phyloP scores from a whole-genome alignment of 768 basidiomycete species.

The Boletus huronensis region DNA sequence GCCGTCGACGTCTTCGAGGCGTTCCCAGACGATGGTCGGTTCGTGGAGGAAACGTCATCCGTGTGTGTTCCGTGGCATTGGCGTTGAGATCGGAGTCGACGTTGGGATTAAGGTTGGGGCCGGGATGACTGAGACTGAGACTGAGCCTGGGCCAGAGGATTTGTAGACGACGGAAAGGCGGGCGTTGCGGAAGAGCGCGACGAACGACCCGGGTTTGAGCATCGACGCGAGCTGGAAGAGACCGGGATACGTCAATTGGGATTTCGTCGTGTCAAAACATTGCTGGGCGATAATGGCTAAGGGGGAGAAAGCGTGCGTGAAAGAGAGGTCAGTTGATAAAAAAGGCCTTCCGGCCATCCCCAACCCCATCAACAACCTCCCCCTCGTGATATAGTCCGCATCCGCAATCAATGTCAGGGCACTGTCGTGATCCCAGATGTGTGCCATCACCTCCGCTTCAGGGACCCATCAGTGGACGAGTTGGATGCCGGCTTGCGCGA shows the following conservation, averaged over 20 bases:
- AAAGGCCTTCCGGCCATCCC: neutral
- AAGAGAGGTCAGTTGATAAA: neutral
- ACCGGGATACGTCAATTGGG: constrained; percentile 86
- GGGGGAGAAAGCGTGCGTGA: neutral
- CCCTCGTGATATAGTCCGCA: constrained; percentile 71
- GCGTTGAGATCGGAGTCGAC: neutral
- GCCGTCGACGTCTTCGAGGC: constrained; percentile 84
- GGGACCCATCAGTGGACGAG: constrained; percentile 85
- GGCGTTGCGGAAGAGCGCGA: constrained; percentile 89
- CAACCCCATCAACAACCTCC: constrained; percentile 44
- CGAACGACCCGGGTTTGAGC: constrained; percentile 51
- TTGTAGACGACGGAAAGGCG: constrained; percentile 88
- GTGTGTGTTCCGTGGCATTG: constrained; percentile 34
- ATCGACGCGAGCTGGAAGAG: constrained; percentile 69
- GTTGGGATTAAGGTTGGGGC: neutral
- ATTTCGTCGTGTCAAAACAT: constrained; percentile 68
- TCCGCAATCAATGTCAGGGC: constrained; percentile 74
- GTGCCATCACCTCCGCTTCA: constrained; percentile 53
- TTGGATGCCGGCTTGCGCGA: constrained; percentile 74
- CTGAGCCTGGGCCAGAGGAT: constrained; percentile 17
- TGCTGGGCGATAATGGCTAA: constrained; percentile 63
- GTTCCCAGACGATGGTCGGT: constrained; percentile 84
- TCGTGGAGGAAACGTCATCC: constrained; percentile 80
- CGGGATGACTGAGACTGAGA: no score
- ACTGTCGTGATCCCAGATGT: constrained; percentile 65